Evolutionary conservation across 805 yeast species (phyloP), one percentile per base, ranked within the genome.

Genomic region (Kuraishia borneana): DNA sequence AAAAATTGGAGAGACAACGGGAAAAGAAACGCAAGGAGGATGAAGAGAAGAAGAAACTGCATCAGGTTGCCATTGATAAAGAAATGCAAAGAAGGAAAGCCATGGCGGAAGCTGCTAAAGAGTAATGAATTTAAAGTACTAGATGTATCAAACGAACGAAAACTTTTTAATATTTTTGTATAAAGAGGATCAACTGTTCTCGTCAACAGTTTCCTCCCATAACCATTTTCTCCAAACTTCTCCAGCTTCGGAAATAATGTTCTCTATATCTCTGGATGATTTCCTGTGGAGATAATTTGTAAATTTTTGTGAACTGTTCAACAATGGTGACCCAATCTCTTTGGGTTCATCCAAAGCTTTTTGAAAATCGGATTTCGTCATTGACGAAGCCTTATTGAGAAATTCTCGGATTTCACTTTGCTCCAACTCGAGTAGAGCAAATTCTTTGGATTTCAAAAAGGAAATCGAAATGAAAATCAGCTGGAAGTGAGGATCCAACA

Each of bases 141-240:
- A n/a, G n/a, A n/a, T n/a, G n/a, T n/a, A n/a, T n/a, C n/a, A n/a
- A n/a, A n/a, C n/a, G n/a, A n/a, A n/a, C n/a, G n/a, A n/a, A n/a
- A n/a, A n/a, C n/a, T n/a, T n/a, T n/a, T n/a, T n/a, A n/a, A n/a
- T n/a, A n/a, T n/a, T n/a, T n/a, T n/a, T n/a, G n/a, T n/a, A n/a
- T n/a, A n/a, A n/a, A n/a, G n/a, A n/a, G n/a, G n/a, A n/a, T n/a
- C n/a, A 12, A 16, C 16, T 25, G 39, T 37, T 28, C 10, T 60
- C 56, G 14, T 73, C 80, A 44, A 68, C 62, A 43, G 69, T 58
- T 49, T 75, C 82, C 37, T 61, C 56, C 65, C 74, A 83, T 26
- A 82, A 58, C 83, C 89, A 83, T 46, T 76, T 79, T 42, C 95
- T 64, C 94, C 94, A 84, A 29, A 82, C 62, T 47, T 84, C 94